A percentile compares a stretch with the other conserved stretches of the same genome.
These are phyloP conservation scores for Colletotrichum neosansevieriae DNA, from an alignment of 2,329 filamentous ascomycete genomes.

Conservation along the genomic window DNA sequence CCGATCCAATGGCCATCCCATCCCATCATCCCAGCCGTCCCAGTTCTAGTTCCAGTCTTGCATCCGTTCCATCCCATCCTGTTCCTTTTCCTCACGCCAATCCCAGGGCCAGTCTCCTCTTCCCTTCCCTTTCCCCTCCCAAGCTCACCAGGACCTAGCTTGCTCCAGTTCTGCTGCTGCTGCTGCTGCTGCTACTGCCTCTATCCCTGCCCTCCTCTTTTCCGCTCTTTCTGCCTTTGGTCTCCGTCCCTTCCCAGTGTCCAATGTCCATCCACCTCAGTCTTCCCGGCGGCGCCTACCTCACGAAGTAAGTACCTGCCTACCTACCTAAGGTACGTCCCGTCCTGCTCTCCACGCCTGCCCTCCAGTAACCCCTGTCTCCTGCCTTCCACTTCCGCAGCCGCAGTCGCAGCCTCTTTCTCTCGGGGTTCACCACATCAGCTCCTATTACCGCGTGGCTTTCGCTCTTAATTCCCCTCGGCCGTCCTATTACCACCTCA, in stretches of 20 bases:
- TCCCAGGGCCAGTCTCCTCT: too few relatives aligned
- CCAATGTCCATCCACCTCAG: too few relatives aligned
- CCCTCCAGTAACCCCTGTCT: background rate
- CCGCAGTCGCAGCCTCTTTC: background rate
- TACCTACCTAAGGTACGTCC: too few relatives aligned
- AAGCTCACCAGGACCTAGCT: background rate
- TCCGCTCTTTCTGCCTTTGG: conserved; percentile 7
- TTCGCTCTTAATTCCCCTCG: background rate
- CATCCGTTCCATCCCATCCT: background rate
- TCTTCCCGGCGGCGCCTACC: conserved; percentile 15
- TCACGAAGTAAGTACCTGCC: too few relatives aligned
- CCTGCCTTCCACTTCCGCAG: conserved; percentile 4
- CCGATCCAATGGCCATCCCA: conserved; percentile 21
- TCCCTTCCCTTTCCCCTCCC: conserved; percentile 7
- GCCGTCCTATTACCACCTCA: conserved; percentile 19
- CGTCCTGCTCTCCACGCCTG: conserved; percentile 3
- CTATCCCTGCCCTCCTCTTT: background rate
- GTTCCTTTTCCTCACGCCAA: background rate
- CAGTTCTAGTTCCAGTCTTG: background rate
- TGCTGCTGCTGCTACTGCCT: conserved; percentile 2
- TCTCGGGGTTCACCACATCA: conserved; percentile 6
- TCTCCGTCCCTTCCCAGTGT: background rate
- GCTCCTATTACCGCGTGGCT: conserved; percentile 28
- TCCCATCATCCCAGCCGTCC: conserved; percentile 2
- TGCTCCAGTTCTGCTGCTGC: background rate